A percentile compares a stretch with the other conserved stretches of the same genome.
Conservation (phyloP, 306 rosid species). For the Styphnolobium japonicum region DNA sequence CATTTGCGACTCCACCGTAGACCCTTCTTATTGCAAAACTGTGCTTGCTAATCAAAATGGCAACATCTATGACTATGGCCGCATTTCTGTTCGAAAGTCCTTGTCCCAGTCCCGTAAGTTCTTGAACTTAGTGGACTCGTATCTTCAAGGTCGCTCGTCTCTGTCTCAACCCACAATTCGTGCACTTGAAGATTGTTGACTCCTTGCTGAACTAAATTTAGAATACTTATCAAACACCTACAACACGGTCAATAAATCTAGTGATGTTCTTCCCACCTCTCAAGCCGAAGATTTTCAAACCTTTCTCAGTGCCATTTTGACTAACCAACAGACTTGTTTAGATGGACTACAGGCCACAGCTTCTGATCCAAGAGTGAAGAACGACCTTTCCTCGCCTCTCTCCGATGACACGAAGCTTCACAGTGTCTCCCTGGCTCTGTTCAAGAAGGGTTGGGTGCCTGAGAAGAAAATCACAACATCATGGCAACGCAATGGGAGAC, state of each 20-base stretch:
- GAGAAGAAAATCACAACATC: conserved; percentile 34
- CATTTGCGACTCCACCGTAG: conserved; percentile 48
- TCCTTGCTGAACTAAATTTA: conserved; percentile 48
- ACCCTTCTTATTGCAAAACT: conserved; percentile 57
- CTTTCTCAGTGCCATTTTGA: conserved; percentile 58
- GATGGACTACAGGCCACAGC: conserved; percentile 56
- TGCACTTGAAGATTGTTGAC: conserved; percentile 67
- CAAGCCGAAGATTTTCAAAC: conserved; percentile 62
- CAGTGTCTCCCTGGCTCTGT: conserved; percentile 62
- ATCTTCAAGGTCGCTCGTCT: conserved; percentile 25
- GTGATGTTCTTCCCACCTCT: conserved; percentile 29
- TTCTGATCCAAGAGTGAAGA: conserved; percentile 45
- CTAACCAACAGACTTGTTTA: conserved; percentile 77
- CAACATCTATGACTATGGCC: conserved; percentile 56
- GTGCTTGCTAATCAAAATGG: conserved; percentile 46
- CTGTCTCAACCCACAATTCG: conserved; percentile 49
- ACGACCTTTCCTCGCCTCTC: conserved; percentile 36
- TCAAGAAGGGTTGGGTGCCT: conserved; percentile 64
- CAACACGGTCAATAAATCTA: conserved; percentile 31
- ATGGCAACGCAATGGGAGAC: conserved; percentile 35
- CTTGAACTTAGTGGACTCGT: conserved; percentile 29
- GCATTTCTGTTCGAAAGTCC: conserved; percentile 49
- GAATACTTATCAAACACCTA: conserved; percentile 46
- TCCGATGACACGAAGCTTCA: conserved; percentile 61
- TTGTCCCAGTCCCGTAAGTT: conserved; percentile 59